Evolutionary conservation across 176 grass and related monocot genomes (phyloP).

Genomic region (Avena eriantha): DNA sequence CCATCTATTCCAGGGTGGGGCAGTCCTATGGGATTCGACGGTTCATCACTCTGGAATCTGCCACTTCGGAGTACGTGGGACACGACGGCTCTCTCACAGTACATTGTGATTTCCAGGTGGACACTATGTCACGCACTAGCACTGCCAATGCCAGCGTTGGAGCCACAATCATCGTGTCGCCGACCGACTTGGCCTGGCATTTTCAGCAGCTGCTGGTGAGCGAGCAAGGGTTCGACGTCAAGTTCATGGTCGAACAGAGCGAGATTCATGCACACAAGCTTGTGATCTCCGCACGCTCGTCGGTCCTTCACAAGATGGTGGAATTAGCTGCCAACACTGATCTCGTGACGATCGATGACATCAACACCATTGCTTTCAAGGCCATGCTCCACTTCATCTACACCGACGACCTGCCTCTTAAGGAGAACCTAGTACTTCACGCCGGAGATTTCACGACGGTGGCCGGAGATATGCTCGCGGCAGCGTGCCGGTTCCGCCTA

Average conservation of each 20-base stretch:
- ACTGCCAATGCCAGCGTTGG: background rate
- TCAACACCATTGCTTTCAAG: background rate
- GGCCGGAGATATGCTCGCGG: background rate
- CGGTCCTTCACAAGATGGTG: background rate
- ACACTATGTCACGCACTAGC: background rate
- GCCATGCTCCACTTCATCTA: background rate
- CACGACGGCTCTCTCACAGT: background rate
- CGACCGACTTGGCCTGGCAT: background rate
- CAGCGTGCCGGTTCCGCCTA: too few relatives aligned
- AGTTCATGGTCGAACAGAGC: background rate
- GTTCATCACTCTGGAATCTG: background rate
- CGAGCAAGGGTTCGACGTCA: background rate
- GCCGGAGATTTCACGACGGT: background rate
- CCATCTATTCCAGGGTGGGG: too few relatives aligned
- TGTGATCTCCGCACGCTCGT: background rate
- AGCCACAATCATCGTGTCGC: background rate
- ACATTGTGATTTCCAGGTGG: background rate
- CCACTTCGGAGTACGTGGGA: background rate
- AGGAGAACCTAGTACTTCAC: too few relatives aligned
- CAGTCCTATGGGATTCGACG: too few relatives aligned
- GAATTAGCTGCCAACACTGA: background rate
- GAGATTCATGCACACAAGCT: background rate
- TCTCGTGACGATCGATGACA: background rate
- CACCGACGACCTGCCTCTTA: background rate
- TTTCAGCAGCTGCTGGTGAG: background rate